A percentile compares a stretch with the other conserved stretches of the same genome.
Conservation (phyloP, 148 eudicot species). For the Silene conica region DNA sequence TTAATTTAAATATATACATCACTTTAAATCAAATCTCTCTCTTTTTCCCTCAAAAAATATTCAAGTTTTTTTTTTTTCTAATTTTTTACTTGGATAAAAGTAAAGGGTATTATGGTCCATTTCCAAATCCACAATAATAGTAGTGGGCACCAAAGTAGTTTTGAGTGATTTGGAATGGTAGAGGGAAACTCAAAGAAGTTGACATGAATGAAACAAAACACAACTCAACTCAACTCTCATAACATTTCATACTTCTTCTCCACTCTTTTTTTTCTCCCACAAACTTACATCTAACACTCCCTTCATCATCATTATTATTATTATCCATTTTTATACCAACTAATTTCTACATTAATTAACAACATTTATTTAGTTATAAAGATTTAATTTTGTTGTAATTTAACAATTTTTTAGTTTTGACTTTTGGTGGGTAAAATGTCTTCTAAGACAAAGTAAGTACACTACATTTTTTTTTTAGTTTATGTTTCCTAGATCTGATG, state of each 20-base stretch:
- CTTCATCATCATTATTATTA: background rate
- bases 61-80: too few relatives aligned
- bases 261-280: background rate
- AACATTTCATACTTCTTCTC: background rate
- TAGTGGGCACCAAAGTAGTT: background rate
- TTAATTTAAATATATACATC: too few relatives aligned
- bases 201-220: background rate
- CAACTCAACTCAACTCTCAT: background rate
- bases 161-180: background rate
- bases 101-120: background rate
- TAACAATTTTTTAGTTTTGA: background rate
- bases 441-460: slow-evolving; percentile 71
- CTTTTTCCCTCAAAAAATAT: too few relatives aligned
- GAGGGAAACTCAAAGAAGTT: background rate
- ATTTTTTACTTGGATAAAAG: too few relatives aligned
- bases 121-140: background rate
- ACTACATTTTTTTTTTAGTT: background rate
- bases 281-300: background rate
- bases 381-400: background rate
- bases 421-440: slow-evolving; percentile 39
- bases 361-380: too few relatives aligned
- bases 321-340: background rate
- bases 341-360: background rate
- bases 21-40: too few relatives aligned
- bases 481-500: slow-evolving; percentile 39